Conservation (phyloP, 257 asterid genomes). For the Solanum chilense region DNA sequence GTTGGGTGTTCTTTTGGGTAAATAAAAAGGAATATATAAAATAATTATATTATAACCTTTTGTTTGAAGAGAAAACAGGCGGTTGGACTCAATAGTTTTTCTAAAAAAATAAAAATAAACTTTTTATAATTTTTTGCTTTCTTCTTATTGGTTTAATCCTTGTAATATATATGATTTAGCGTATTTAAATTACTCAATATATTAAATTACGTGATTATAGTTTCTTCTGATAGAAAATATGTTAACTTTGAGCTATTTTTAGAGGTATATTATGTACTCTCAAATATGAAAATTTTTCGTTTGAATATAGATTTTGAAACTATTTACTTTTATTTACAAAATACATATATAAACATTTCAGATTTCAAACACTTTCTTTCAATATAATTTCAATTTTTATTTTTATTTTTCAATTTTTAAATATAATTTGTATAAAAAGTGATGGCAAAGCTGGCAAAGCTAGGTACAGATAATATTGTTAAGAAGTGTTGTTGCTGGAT, state of each 20-base stretch:
- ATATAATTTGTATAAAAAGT: not conserved
- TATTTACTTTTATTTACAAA: not conserved
- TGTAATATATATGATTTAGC: not conserved
- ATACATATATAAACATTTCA: not conserved
- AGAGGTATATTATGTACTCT: not conserved
- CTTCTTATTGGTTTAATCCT: not conserved
- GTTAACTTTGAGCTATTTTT: not conserved
- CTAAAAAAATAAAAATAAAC: not conserved
- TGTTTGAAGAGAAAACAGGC: not conserved
- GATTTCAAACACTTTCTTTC: not conserved
- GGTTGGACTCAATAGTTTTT: not conserved
- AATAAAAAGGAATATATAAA: not conserved
- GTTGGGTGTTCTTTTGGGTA: not conserved
- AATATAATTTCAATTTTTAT: not conserved
- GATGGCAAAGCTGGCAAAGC: not conserved
- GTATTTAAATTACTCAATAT: not conserved
- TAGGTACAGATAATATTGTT: not conserved
- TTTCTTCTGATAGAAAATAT: not conserved
- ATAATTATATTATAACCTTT: not conserved
- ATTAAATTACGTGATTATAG: not conserved
- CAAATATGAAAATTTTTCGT: accelerated
- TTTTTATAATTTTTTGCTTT: not conserved
- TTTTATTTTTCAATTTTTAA: too few species aligned
- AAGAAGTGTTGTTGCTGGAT: not conserved
- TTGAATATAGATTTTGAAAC: not conserved